Evolutionary conservation across 2,329 filamentous ascomycete genomes (phyloP).

Genomic region (Talaromyces sp.): DNA sequence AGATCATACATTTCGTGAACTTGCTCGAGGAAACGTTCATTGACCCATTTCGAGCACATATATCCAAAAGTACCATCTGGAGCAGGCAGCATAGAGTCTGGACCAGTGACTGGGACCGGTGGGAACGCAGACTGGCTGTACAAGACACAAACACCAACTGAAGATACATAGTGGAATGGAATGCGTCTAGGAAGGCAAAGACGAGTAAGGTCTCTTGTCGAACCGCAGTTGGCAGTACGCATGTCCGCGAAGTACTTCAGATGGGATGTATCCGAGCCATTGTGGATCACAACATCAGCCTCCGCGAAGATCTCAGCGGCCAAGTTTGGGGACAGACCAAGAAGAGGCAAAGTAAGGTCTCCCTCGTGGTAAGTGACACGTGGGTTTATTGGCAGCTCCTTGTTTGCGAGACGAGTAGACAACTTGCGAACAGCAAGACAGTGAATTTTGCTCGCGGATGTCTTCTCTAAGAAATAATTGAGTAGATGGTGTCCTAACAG

Average conservation of each 20-base stretch:
- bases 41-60: conserved; percentile 40
- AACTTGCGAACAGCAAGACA: background rate
- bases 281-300: conserved; percentile 55
- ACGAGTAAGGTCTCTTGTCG: conserved; percentile 27
- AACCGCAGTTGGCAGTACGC: conserved; percentile 26
- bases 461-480: conserved; percentile 33
- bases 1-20: background rate
- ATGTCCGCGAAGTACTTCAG: conserved; percentile 31
- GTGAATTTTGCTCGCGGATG: background rate
- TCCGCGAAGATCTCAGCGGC: background rate
- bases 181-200: conserved; percentile 24
- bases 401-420: background rate
- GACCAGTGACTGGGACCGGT: conserved; percentile 23
- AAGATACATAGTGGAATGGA: conserved; percentile 37
- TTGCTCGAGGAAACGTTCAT: conserved; percentile 40
- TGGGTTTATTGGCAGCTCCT: background rate
- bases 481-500: conserved; percentile 46
- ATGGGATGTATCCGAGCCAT: conserved; percentile 43
- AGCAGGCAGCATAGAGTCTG: conserved; percentile 21
- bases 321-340: conserved; percentile 37
- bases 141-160: conserved; percentile 26
- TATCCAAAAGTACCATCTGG: conserved; percentile 37
- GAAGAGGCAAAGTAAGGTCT: conserved; percentile 34
- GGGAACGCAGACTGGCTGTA: conserved; percentile 27
- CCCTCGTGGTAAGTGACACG: conserved; percentile 32